A percentile compares a stretch with the other conserved stretches of the same genome.
These are phyloP conservation scores for Solanum sitiens DNA, from an alignment of 257 asterid species.

Conservation along the genomic window DNA sequence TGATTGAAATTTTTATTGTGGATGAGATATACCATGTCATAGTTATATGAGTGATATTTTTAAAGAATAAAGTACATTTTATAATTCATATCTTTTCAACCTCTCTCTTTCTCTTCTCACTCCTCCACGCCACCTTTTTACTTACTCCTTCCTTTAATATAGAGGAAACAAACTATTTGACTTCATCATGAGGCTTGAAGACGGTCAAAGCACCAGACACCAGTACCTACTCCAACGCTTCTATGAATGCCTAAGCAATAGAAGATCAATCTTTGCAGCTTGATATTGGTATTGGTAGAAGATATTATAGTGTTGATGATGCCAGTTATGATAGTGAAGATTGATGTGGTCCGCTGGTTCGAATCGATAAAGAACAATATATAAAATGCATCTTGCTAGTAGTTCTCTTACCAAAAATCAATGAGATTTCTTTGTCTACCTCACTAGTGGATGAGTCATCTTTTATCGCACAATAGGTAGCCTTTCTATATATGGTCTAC, in stretches of 20 bases:
- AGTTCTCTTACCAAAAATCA: not conserved
- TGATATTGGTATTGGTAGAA: not conserved
- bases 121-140: no score
- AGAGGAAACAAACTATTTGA: no score
- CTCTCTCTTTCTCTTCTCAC: no score
- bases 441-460: not conserved
- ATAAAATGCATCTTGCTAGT: not conserved
- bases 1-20: no score
- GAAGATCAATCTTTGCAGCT: not conserved
- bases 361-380: not conserved
- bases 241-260: not conserved
- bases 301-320: not conserved
- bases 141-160: no score
- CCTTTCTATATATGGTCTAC: not conserved
- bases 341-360: not conserved
- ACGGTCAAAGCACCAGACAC: no score
- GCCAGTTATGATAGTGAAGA: not conserved
- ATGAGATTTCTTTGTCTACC: not conserved
- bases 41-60: no score
- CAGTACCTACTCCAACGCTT: not conserved
- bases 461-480: not conserved
- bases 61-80: no score
- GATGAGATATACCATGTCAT: no score
- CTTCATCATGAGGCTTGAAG: no score
- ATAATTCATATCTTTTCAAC: no score